These are phyloP conservation scores for Purshia tridentata DNA, from an alignment of 306 rosid genomes.

Conservation along the genomic window DNA sequence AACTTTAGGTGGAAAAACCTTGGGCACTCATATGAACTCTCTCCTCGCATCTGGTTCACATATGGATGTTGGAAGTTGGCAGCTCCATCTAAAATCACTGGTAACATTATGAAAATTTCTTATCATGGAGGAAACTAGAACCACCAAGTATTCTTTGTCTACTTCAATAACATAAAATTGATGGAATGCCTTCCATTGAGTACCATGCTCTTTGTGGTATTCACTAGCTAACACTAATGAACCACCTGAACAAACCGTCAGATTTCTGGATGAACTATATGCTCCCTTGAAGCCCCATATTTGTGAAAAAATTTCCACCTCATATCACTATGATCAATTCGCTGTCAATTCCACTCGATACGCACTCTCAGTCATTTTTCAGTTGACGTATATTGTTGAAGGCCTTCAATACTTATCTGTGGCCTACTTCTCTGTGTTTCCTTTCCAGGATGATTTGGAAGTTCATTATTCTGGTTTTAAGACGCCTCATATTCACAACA, in stretches of 20 bases:
- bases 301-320: not conserved
- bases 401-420: slow-evolving; percentile 14
- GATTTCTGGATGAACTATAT: not conserved
- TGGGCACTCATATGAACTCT: slow-evolving; percentile 49
- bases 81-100: slow-evolving; percentile 86
- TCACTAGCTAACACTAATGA: not conserved
- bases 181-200: not conserved
- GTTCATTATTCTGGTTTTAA: slow-evolving; percentile 84
- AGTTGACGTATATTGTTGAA: not conserved
- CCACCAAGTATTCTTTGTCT: slow-evolving; percentile 16
- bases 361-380: not conserved
- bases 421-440: slow-evolving; percentile 21
- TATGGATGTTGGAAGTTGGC: slow-evolving; percentile 83
- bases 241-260: not conserved
- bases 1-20: slow-evolving; percentile 46
- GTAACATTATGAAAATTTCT: slow-evolving; percentile 39
- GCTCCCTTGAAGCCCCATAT: not conserved
- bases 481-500: slow-evolving; percentile 82
- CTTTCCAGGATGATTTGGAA: slow-evolving; percentile 67
- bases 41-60: slow-evolving; percentile 78
- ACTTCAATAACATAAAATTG: not conserved
- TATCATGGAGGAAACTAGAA: not conserved
- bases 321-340: not conserved
- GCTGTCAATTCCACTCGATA: not conserved
- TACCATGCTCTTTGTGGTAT: not conserved